Conservation (phyloP, 179 eudicot species). For the Carnegiea gigantea region DNA sequence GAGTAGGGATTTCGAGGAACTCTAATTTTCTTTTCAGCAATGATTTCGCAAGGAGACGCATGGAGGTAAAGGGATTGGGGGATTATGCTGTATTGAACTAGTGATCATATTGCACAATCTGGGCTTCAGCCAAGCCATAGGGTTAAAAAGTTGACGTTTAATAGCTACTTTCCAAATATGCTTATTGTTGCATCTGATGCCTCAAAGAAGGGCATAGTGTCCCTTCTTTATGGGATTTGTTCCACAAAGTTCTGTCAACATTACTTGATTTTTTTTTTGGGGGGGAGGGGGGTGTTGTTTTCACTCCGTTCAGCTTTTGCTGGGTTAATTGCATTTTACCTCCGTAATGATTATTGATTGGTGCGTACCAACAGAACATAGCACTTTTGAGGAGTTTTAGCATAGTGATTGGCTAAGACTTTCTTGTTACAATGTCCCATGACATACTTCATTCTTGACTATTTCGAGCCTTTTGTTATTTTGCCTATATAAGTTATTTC, state of each 20-base stretch:
- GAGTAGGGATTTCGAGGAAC: too few relatives aligned
- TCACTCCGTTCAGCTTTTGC: background rate
- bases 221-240: background rate
- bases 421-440: background rate
- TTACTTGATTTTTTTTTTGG: too few relatives aligned
- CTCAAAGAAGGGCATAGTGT: background rate
- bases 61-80: background rate
- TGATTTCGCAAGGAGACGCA: background rate
- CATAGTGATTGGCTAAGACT: background rate
- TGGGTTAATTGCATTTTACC: background rate
- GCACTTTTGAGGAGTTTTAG: slow-evolving; percentile 8
- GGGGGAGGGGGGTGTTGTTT: too few relatives aligned
- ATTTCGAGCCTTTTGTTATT: background rate
- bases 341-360: background rate
- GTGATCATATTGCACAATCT: background rate
- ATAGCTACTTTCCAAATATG: background rate
- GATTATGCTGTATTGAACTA: background rate
- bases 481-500: background rate
- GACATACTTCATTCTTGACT: background rate
- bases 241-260: background rate
- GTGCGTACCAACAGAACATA: background rate
- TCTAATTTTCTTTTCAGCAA: too few relatives aligned
- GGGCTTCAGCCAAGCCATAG: background rate
- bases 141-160: background rate
- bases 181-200: background rate